Conservation (phyloP, 140 eudicot species). For the Cichorium intybus region DNA sequence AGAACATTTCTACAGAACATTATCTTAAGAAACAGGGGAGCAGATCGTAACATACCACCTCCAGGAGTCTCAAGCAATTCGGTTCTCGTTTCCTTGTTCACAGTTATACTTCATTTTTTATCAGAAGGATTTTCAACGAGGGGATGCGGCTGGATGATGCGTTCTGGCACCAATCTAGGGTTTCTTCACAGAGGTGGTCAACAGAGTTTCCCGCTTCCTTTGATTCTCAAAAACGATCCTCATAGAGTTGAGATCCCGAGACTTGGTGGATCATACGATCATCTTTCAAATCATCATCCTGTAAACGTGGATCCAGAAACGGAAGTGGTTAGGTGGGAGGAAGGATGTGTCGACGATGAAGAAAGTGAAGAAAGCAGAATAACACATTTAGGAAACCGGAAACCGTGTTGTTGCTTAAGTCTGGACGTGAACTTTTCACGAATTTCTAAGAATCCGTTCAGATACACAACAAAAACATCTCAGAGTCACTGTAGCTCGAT, state of each 20-base stretch:
- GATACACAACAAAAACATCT: slow-evolving; percentile 60
- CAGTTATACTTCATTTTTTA: slow-evolving; percentile 78
- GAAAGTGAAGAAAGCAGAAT: slow-evolving; percentile 62
- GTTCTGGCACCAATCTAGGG: slow-evolving; percentile 59
- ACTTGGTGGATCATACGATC: slow-evolving; percentile 87
- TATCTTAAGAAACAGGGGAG: slow-evolving; percentile 83
- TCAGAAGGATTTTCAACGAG: slow-evolving; percentile 80
- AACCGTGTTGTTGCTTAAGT: slow-evolving; percentile 94
- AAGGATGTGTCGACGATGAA: slow-evolving; percentile 87
- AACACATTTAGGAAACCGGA: slow-evolving; percentile 59
- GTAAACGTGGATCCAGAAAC: slow-evolving; percentile 48
- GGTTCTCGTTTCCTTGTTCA: slow-evolving; percentile 76
- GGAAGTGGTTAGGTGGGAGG: slow-evolving; percentile 95
- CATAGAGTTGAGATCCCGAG: slow-evolving; percentile 80
- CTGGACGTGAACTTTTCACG: slow-evolving; percentile 59
- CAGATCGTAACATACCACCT: slow-evolving; percentile 80
- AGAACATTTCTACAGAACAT: slow-evolving; percentile 73
- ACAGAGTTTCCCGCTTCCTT: slow-evolving; percentile 73
- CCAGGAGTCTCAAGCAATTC: slow-evolving; percentile 83
- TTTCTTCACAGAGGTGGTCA: slow-evolving; percentile 96
- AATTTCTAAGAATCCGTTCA: slow-evolving; percentile 45
- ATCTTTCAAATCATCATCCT: slow-evolving; percentile 60
- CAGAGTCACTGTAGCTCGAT: slow-evolving; percentile 69
- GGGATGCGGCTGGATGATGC: slow-evolving; percentile 67
- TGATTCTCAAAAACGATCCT: slow-evolving; percentile 78